phyloP scores from a whole-genome alignment of 441 rosid genomes.

The Sinapis alba region DNA sequence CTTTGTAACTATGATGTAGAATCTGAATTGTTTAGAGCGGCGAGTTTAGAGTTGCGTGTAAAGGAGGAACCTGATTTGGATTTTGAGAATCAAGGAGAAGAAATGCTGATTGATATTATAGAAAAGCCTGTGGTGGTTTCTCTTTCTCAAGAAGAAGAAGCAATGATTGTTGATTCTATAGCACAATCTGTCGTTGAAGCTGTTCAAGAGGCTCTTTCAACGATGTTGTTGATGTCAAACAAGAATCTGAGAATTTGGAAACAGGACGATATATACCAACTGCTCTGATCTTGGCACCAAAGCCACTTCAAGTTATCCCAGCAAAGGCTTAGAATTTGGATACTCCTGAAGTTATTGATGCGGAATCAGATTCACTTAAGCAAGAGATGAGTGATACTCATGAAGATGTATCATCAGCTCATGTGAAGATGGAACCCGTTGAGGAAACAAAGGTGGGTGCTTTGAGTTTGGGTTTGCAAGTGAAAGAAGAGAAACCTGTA shows the following conservation, averaged over 20 bases:
- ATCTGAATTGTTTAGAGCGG: neutral
- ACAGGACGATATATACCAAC: neutral
- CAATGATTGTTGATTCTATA: neutral
- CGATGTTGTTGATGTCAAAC: conserved; percentile 24
- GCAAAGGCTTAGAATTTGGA: conserved; percentile 13
- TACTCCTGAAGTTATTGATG: neutral
- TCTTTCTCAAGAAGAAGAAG: neutral
- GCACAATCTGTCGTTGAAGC: neutral
- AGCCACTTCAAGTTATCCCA: conserved; percentile 9
- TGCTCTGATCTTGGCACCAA: neutral
- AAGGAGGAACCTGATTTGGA: conserved; percentile 24
- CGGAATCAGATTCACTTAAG: neutral
- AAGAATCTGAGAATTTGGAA: conserved; percentile 25
- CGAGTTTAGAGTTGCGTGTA: neutral
- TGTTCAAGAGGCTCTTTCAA: neutral
- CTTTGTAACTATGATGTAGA: conserved; percentile 3
- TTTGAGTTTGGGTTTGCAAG: neutral
- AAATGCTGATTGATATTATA: neutral
- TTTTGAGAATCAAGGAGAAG: conserved; percentile 8
- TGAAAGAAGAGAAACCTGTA: conserved; percentile 28
- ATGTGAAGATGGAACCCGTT: conserved; percentile 11
- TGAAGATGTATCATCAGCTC: neutral
- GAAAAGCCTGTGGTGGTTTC: neutral
- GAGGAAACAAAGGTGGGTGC: conserved; percentile 18
- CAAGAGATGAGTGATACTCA: neutral